A percentile compares a stretch with the other conserved stretches of the same genome.
phyloP scores from a whole-genome alignment of 306 rosid genomes.

The Corylus avellana region DNA sequence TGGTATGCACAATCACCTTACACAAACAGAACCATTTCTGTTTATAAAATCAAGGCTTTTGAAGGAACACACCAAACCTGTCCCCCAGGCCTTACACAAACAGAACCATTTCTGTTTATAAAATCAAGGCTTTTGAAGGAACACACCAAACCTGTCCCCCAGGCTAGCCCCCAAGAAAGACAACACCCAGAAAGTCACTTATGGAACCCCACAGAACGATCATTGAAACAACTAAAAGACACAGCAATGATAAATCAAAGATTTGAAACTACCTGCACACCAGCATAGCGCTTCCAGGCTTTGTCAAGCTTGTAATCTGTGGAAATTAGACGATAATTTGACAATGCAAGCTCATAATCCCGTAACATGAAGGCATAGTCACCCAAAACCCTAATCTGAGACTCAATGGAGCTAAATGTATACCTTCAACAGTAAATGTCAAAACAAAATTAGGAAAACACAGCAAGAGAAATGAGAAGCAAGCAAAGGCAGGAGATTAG shows the following conservation, averaged over 20 bases:
- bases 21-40: not conserved
- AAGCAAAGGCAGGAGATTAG: slow-evolving; percentile 15
- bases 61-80: not conserved
- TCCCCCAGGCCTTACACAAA: not conserved
- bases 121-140: not conserved
- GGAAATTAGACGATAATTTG: slow-evolving; percentile 92
- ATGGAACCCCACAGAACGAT: not conserved
- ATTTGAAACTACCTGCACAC: slow-evolving; percentile 75
- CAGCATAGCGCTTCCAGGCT: slow-evolving; percentile 99
- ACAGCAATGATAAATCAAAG: not conserved
- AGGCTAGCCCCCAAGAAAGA: not conserved
- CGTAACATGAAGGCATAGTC: slow-evolving; percentile 97
- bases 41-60: not conserved
- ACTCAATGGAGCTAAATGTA: slow-evolving; percentile 84
- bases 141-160: not conserved
- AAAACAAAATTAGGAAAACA: slow-evolving; percentile 39
- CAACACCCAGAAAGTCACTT: not conserved
- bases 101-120: not conserved
- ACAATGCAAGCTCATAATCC: slow-evolving; percentile 96
- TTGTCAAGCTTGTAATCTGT: slow-evolving; percentile 99
- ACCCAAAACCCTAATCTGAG: slow-evolving; percentile 95
- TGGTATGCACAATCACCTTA: not conserved
- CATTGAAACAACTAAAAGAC: not conserved
- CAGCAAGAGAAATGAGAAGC: slow-evolving; percentile 19
- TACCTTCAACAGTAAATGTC: slow-evolving; percentile 67